phyloP scores from a whole-genome alignment of 257 asterid species.

The Eustoma russellianum region DNA sequence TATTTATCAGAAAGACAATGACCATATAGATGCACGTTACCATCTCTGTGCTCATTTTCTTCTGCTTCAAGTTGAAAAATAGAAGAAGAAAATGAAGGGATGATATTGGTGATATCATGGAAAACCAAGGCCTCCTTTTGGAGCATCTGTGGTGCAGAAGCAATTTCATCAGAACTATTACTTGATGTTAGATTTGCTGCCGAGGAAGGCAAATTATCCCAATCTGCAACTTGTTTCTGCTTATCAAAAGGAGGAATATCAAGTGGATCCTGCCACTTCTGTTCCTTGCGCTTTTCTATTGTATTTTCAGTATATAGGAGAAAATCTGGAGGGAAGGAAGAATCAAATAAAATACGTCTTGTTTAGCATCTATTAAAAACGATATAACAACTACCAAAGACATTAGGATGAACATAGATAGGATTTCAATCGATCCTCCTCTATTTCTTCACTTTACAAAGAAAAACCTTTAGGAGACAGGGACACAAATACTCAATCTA shows the following conservation, averaged over 20 bases:
- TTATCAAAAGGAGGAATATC: slow-evolving; percentile 24
- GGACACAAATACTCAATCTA: too few relatives aligned
- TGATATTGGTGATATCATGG: slow-evolving; percentile 27
- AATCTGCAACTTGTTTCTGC: slow-evolving; percentile 32
- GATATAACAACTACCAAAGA: neutral
- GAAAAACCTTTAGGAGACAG: neutral
- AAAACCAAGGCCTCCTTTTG: slow-evolving; percentile 22
- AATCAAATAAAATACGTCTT: neutral
- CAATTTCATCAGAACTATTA: slow-evolving; percentile 19
- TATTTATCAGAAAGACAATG: slow-evolving; percentile 26
- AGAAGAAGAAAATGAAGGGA: slow-evolving; percentile 30
- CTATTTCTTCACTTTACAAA: neutral
- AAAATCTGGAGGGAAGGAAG: slow-evolving; percentile 15
- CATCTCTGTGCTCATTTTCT: slow-evolving; percentile 12
- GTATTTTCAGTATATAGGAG: slow-evolving; percentile 28
- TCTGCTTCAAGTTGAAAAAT: slow-evolving; percentile 14
- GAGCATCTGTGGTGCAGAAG: slow-evolving; percentile 22
- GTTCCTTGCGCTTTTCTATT: slow-evolving; percentile 41
- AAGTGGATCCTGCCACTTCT: slow-evolving; percentile 23
- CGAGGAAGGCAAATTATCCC: slow-evolving; percentile 21
- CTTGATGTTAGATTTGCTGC: slow-evolving; percentile 22
- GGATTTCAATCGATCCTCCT: too few relatives aligned
- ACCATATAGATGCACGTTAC: slow-evolving; percentile 18
- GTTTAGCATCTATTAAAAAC: neutral
- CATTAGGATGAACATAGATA: too few relatives aligned